Evolutionary conservation across 345 rosid genomes (phyloP), one percentile per base, ranked within the genome.

Genomic region (Linum lewisii): DNA sequence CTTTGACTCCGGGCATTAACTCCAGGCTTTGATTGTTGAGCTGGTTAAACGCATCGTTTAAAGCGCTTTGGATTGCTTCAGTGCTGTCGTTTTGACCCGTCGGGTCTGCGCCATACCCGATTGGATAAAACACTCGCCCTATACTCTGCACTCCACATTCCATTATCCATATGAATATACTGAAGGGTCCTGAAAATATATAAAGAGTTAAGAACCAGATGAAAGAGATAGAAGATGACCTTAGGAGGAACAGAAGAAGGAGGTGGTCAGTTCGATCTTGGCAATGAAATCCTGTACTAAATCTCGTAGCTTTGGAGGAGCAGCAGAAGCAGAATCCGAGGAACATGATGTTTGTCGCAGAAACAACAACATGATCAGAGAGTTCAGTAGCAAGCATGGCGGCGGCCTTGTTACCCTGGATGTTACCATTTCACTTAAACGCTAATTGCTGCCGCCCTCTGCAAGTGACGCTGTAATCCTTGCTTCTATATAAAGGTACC

Each of bases 21-120:
- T 38, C 45, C 45, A 5, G 45, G 55, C 1, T 16, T 0, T 11
- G 24, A 52, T 52, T 5, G 13, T 20, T 19, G 13, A 23, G 55
- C 2, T 23, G 24, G 6, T 23, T 14, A 11, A 23, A 21, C 24
- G 55, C 55, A 7, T 52, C 55, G 24, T 21, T 20, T 20, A 52
- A 14, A 18, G 55, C 55, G 24, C 24, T 52, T 20, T 4, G 24
- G 16, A 52, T 52, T 11, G 55, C 55, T 3, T 21, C 55, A 7
- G 55, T 20, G 55, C 55, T 52, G 24, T 52, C 55, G 14, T 20
- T 52, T 7, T n/a, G 22, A 21, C 55, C 55, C 11, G 24, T 52
- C 22, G 55, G 55, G 19, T 52, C 55, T n/a, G 55, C 55, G 4
- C 55, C 55, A 8, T 52, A 52, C 55, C 45, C 45, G 45, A 38